These are phyloP conservation scores for Phytophthora boehmeriae DNA, from an alignment of 352 stramenopile genomes.

Conservation along the genomic window DNA sequence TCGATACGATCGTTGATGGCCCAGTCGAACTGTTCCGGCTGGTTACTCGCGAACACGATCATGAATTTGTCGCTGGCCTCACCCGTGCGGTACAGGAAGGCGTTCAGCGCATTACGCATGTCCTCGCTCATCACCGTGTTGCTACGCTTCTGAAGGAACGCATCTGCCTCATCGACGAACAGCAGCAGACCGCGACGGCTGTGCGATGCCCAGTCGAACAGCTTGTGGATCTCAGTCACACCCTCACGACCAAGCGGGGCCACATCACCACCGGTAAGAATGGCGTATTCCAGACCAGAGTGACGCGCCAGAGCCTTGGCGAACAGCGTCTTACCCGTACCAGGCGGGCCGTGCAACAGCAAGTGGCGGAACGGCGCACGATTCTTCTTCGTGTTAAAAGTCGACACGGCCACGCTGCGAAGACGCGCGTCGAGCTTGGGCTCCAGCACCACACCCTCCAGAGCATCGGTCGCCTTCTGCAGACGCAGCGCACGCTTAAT, in stretches of 20 bases:
- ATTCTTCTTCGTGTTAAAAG: constrained; percentile 98
- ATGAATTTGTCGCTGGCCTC: constrained; percentile 99
- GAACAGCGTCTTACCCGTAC: constrained; percentile 99
- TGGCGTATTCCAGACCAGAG: constrained; percentile 98
- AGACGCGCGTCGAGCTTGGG: constrained; percentile 94
- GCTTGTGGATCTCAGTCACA: constrained; percentile 99
- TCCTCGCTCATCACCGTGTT: constrained; percentile 95
- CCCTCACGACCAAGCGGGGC: constrained; percentile 96
- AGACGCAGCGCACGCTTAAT: constrained; percentile 91
- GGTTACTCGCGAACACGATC: constrained; percentile 99
- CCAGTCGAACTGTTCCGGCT: constrained; percentile 98
- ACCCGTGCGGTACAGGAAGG: constrained; percentile 98
- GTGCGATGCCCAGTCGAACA: constrained; percentile 99
- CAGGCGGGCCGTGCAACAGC: constrained; percentile 96
- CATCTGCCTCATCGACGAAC: constrained; percentile 99
- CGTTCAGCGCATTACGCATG: constrained; percentile 99
- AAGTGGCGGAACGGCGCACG: constrained; percentile 98
- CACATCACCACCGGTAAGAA: constrained; percentile 98
- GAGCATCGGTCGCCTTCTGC: constrained; percentile 90
- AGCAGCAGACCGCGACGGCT: constrained; percentile 95
- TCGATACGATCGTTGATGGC: constrained; percentile 99
- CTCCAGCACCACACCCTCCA: constrained; percentile 96
- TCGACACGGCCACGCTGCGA: constrained; percentile 95
- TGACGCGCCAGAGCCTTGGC: constrained; percentile 96
- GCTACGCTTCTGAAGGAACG: constrained; percentile 98